Evolutionary conservation across 2,329 filamentous ascomycete genomes (phyloP).

Genomic region (Pezicula rhizophila): DNA sequence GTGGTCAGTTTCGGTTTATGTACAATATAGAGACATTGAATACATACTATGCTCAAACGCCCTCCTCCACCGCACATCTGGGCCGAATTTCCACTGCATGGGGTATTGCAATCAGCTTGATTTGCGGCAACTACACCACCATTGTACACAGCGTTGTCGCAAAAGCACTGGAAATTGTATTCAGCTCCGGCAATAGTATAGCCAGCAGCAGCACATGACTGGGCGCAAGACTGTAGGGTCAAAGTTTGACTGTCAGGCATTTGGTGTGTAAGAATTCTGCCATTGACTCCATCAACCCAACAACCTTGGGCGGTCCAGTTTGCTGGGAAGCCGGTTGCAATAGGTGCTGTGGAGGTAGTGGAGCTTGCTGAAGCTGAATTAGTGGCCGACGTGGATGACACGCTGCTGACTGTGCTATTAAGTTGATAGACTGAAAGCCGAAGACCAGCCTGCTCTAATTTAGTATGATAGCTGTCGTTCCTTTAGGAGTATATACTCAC

Average conservation of each 20-base stretch:
- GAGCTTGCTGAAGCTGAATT: conserved; percentile 2
- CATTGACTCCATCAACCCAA: conserved; percentile 18
- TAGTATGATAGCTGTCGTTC: no score
- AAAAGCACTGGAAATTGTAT: conserved; percentile 27
- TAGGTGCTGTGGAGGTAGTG: conserved; percentile 5
- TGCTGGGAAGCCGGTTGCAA: conserved; percentile 14
- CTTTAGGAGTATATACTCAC: background rate
- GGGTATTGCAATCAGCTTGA: conserved; percentile 29
- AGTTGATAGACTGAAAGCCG: conserved; percentile 16
- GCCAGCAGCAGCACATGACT: conserved; percentile 28
- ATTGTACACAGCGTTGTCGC: conserved; percentile 22
- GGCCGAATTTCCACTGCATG: conserved; percentile 18
- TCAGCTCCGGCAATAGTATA: conserved; percentile 29
- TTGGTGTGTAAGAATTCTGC: conserved; percentile 16
- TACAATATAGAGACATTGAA: no score
- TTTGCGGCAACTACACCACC: conserved; percentile 16
- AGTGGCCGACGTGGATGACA: background rate
- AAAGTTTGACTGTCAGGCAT: conserved; percentile 14
- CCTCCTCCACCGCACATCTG: conserved; percentile 28
- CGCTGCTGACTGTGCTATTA: conserved; percentile 4
- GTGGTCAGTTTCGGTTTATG: no score
- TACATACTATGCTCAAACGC: conserved; percentile 12
- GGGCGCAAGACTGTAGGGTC: conserved; percentile 17
- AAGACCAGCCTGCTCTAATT: conserved; percentile 5
- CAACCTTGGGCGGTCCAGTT: conserved; percentile 22